Evolutionary conservation across 1,284 basidiomycete genomes (phyloP), one percentile per base, ranked within the genome.

Genomic region (Austroboletus niveus): DNA sequence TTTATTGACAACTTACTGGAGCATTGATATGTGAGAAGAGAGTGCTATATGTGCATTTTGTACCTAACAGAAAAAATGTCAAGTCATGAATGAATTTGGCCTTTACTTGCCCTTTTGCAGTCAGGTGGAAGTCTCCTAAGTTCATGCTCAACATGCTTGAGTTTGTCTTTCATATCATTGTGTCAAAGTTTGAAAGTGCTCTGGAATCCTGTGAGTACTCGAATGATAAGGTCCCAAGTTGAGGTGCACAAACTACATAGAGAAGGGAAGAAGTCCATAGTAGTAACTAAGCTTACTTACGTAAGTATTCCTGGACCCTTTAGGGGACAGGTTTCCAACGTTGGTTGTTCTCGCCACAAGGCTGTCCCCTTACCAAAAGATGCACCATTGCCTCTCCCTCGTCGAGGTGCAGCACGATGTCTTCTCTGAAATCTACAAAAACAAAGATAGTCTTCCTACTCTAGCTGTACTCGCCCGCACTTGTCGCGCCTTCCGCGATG

Each of bases 121-220:
- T 90, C 84, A 0, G 90, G 89, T 1, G 73, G 64, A 54, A 83
- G 75, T 58, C 79, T 83, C 64, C 81, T 84, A 15, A 92, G 73
- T 56, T 91, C 86, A 51, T 79, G 76, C 20, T 90, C 81, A 42
- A 90, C 71, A 56, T 91, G 84, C 63, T 87, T 88, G 12, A 94
- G 72, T 64, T 96, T 92, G 52, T 89, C 86, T 61, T 82, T 84
- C 56, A 88, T 75, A 38, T 90, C 90, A 10, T 75, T 82, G 12
- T 92, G 72, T 2, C 84, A 81, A 14, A 82, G 73, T 59, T 82
- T 86, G 59, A 82, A 83, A 32, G 82, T 84, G 60, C 79, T 81
- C 80, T 84, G 55, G 27, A 22, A 47, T n/a, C 10, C 29, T 15
- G 39, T 52, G 2, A 64, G 50, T 31, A n/a, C 24, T 29, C n/a